phyloP scores from a whole-genome alignment of 2,329 filamentous ascomycete genomes.

The Fusarium robinianum region DNA sequence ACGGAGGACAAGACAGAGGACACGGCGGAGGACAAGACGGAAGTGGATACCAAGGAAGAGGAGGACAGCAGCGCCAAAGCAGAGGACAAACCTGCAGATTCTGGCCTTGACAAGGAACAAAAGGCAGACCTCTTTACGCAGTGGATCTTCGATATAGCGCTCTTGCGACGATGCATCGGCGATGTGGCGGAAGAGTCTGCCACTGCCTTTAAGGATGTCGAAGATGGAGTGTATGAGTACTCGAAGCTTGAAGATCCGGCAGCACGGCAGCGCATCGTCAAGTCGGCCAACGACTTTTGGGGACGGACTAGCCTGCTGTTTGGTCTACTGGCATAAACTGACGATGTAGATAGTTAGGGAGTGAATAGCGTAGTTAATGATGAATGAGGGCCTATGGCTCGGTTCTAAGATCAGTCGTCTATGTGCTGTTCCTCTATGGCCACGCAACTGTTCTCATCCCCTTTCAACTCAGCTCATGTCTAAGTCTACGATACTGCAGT shows the following conservation, averaged over 20 bases:
- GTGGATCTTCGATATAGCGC: constrained; percentile 63
- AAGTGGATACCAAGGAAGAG: constrained; percentile 1
- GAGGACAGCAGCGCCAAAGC: constrained; percentile 21
- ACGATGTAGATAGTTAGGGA: not conserved
- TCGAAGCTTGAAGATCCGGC: constrained; percentile 55
- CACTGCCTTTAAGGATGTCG: constrained; percentile 49
- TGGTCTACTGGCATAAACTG: constrained; percentile 67
- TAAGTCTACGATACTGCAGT: not conserved
- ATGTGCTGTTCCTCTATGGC: not conserved
- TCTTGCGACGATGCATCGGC: constrained; percentile 54
- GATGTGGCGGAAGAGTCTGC: constrained; percentile 28
- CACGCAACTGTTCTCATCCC: not conserved
- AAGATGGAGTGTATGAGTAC: constrained; percentile 50
- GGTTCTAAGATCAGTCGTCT: not conserved
- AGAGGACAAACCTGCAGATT: constrained; percentile 7
- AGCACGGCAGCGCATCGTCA: constrained; percentile 58
- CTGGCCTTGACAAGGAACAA: constrained; percentile 30
- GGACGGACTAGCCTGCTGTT: constrained; percentile 82
- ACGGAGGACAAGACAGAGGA: not conserved
- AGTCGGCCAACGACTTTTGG: constrained; percentile 76
- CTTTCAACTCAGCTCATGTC: not conserved
- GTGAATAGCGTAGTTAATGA: constrained; percentile 18
- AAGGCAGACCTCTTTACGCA: constrained; percentile 58
- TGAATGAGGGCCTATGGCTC: not conserved
- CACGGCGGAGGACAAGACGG: constrained; percentile 9